Conservation (phyloP, 2,329 filamentous ascomycete genomes). For the Cytospora chrysosperma region DNA sequence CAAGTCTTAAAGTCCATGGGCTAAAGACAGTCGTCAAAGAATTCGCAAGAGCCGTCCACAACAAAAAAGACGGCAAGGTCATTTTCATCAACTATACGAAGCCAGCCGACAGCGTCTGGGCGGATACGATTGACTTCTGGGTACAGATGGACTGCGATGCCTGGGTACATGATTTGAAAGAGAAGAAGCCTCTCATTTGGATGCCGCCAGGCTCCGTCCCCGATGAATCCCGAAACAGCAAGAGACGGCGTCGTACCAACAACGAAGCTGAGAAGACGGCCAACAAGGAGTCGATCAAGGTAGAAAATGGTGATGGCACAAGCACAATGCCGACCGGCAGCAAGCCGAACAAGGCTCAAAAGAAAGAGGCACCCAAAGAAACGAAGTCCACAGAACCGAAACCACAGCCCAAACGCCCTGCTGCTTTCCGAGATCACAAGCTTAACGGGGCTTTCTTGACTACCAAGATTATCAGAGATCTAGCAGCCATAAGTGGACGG, state of each 20-base stretch:
- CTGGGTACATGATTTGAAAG: constrained; percentile 65
- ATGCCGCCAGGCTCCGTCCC: constrained; percentile 45
- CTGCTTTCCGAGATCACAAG: constrained; percentile 46
- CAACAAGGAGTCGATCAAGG: constrained; percentile 33
- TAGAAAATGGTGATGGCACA: constrained; percentile 33
- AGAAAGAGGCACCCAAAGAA: constrained; percentile 28
- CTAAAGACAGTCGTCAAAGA: constrained; percentile 69
- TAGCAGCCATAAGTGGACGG: constrained; percentile 37
- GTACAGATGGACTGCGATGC: constrained; percentile 73
- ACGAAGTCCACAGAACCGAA: constrained; percentile 29
- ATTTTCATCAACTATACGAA: constrained; percentile 74
- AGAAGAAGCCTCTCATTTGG: constrained; percentile 60
- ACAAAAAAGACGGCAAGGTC: constrained; percentile 61
- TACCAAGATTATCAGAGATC: constrained; percentile 41
- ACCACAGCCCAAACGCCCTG: constrained; percentile 38
- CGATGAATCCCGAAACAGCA: constrained; percentile 41
- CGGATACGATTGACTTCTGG: constrained; percentile 72
- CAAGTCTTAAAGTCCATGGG: constrained; percentile 68
- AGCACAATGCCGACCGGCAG: constrained; percentile 9
- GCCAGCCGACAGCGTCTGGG: constrained; percentile 70
- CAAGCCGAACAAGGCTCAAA: constrained; percentile 16
- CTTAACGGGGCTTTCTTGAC: constrained; percentile 45
- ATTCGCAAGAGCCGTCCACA: constrained; percentile 70
- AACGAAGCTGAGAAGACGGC: constrained; percentile 29
- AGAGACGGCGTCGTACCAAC: constrained; percentile 33